Percentiles rank a stretch among this genome's conserved stretches.
These are phyloP conservation scores for Ceratocystis harringtonii DNA, from an alignment of 2,329 filamentous ascomycete species.

Conservation along the genomic window DNA sequence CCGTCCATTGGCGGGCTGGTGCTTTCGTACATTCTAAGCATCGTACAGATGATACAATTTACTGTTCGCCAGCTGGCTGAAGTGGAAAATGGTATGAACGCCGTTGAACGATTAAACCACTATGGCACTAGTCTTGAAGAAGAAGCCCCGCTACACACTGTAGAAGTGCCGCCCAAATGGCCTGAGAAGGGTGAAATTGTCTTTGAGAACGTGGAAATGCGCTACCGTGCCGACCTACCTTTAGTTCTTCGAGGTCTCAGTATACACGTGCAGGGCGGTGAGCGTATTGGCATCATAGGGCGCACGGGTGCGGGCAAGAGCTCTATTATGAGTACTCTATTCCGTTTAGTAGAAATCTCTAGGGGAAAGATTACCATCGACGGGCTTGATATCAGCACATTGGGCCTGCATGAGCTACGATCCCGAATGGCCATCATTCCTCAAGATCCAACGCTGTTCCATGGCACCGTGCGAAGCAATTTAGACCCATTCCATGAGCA, in stretches of 20 bases:
- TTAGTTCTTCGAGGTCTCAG: slow-evolving; percentile 55
- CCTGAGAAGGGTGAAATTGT: slow-evolving; percentile 71
- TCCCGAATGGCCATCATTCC: slow-evolving; percentile 70
- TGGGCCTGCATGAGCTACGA: slow-evolving; percentile 61
- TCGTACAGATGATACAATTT: slow-evolving; percentile 93
- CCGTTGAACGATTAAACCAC: slow-evolving; percentile 79
- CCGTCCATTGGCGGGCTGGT: slow-evolving; percentile 80
- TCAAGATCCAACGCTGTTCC: slow-evolving; percentile 72
- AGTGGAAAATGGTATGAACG: slow-evolving; percentile 96
- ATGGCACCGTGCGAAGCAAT: slow-evolving; percentile 63
- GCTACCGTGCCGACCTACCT: slow-evolving; percentile 56
- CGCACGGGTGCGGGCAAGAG: slow-evolving; percentile 73
- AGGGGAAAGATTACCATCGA: slow-evolving; percentile 49
- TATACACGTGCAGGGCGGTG: slow-evolving; percentile 60
- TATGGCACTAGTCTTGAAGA: slow-evolving; percentile 79
- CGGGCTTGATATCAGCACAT: slow-evolving; percentile 52
- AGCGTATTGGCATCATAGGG: slow-evolving; percentile 68
- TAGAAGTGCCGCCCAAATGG: slow-evolving; percentile 61
- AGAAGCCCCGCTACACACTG: slow-evolving; percentile 68
- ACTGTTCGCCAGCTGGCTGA: slow-evolving; percentile 86
- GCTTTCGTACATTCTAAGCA: slow-evolving; percentile 80
- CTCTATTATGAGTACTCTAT: slow-evolving; percentile 69
- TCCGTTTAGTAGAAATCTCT: slow-evolving; percentile 56
- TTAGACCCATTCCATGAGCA: slow-evolving; percentile 71
- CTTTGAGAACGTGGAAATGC: slow-evolving; percentile 64